Evolutionary conservation across 1,139 yeast species (phyloP).

Genomic region (Geotrichum europaeum): DNA sequence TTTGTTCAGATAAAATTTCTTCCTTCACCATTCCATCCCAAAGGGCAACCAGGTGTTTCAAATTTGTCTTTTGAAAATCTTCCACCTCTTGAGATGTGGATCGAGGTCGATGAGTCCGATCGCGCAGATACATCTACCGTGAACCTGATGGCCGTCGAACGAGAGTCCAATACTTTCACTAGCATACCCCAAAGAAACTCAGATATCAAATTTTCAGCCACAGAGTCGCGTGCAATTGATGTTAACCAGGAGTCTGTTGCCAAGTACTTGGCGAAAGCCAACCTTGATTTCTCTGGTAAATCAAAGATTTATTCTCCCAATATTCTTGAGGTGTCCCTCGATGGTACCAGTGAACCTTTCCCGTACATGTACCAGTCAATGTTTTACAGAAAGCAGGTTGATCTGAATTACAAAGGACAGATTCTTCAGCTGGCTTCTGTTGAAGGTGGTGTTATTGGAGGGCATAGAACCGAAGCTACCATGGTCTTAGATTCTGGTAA

Average conservation of each 20-base stretch:
- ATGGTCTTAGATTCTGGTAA: constrained; percentile 37
- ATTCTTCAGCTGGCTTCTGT: constrained; percentile 44
- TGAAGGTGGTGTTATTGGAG: constrained; percentile 55
- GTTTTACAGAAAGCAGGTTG: constrained; percentile 43
- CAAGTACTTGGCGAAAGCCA: constrained; percentile 38
- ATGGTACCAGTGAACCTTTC: constrained; percentile 23
- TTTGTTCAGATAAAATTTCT: constrained; percentile 44
- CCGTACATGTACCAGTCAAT: constrained; percentile 43
- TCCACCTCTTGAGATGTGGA: constrained; percentile 55
- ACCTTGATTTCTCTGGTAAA: constrained; percentile 41
- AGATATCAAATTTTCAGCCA: constrained; percentile 46
- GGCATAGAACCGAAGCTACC: constrained; percentile 45
- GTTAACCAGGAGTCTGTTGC: constrained; percentile 32
- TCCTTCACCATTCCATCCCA: constrained; percentile 40
- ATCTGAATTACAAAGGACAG: constrained; percentile 36
- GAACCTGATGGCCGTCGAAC: constrained; percentile 44
- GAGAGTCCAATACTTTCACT: constrained; percentile 41
- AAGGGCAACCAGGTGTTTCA: background rate
- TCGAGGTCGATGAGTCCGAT: constrained; percentile 40
- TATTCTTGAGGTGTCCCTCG: constrained; percentile 34
- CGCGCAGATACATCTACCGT: constrained; percentile 41
- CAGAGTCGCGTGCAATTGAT: constrained; percentile 34
- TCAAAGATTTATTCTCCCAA: constrained; percentile 38
- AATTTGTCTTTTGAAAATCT: constrained; percentile 26
- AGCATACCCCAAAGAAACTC: constrained; percentile 39